Evolutionary conservation across 176 grass and related monocot genomes (phyloP), one percentile per base, ranked within the genome.

Genomic region (Aegilops speltoides): DNA sequence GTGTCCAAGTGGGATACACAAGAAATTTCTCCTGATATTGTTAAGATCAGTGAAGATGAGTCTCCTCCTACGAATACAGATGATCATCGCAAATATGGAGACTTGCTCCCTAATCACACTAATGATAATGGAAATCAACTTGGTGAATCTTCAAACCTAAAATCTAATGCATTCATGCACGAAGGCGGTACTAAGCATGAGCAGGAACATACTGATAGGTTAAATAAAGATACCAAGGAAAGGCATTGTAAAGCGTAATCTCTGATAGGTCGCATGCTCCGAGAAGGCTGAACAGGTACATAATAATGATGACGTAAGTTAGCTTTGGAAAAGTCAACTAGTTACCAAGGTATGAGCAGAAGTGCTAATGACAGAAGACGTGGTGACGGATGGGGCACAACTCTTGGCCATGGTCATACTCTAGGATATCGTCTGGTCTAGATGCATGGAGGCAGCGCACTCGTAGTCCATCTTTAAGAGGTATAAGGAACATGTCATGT

Each of bases 381-480:
- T 64, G 63, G 81, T 9, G 86, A 90, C 68, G 81, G 77, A 64
- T 87, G 83, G 91, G 93, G 77, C 79, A 61, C 79, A 31, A 9
- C 77, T 73, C 25, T 64, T 78, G 46, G 40, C 77, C 69, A 76
- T 60, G 80, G 71, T 84, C 85, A 84, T 81, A 82, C 77, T 91
- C 91, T 62, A 85, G 86, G 71, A 77, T 76, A 45, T 84, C 88
- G 22, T 91, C 93, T 84, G 78, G 76, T 89, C 64, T 68, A 74
- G 84, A 90, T 93, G 63, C 38, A 23, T 90, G 88, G 88, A 95
- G 78, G 88, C 83, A 64, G 54, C 82, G 10, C 8, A 92, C 80
- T 90, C 74, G 54, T 38, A 91, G 88, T 79, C 43, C 85, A 88
- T 92, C 91, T 87, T 84, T 89, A 69, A 93, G 78, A 87, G 93